phyloP scores from a whole-genome alignment of 176 grass and related monocot genomes.

The Alloteropsis semialata region DNA sequence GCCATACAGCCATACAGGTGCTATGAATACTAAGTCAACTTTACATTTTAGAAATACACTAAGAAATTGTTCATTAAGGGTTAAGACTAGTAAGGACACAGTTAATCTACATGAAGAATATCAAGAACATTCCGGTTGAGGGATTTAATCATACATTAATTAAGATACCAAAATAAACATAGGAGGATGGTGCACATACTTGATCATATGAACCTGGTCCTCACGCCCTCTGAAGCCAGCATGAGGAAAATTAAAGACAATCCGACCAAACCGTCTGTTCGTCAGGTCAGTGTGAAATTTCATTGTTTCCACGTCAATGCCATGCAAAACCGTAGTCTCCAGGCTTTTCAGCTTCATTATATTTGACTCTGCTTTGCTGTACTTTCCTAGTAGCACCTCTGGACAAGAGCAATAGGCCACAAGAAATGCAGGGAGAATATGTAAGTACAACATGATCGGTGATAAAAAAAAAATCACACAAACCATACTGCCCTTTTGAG shows the following conservation, averaged over 20 bases:
- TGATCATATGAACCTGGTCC: conserved; percentile 26
- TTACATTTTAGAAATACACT: neutral
- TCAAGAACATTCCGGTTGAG: neutral
- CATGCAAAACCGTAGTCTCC: conserved; percentile 39
- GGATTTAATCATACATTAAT: neutral
- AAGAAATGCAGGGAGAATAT: conserved; percentile 11
- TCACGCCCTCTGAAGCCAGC: conserved; percentile 64
- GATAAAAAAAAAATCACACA: neutral
- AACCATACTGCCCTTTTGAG: neutral
- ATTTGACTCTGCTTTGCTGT: conserved; percentile 46
- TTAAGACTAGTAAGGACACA: neutral
- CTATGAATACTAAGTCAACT: neutral
- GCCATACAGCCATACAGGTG: neutral
- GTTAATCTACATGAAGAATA: neutral
- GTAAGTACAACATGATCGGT: neutral
- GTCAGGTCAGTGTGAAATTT: too few relatives aligned
- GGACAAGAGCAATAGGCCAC: neutral
- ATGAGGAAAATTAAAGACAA: too few relatives aligned
- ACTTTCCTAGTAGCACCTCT: conserved; percentile 39
- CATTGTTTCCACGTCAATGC: conserved; percentile 37
- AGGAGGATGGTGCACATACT: conserved; percentile 38
- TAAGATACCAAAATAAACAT: neutral
- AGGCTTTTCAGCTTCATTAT: conserved; percentile 29
- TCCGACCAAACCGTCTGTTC: too few relatives aligned
- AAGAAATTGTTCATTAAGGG: neutral